Conservation (phyloP, 306 rosid species). For the Alnus rubra region DNA sequence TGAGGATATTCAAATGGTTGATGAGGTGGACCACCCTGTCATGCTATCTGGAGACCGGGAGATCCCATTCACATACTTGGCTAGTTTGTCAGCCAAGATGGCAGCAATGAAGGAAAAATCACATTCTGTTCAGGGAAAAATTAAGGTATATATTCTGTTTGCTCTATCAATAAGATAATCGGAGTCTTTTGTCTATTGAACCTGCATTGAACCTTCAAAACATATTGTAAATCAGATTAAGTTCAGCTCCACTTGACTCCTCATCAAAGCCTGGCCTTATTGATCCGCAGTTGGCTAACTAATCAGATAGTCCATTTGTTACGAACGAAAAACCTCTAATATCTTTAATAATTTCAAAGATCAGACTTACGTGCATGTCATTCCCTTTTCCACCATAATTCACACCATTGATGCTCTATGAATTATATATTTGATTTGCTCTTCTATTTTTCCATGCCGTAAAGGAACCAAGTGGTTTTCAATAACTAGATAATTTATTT, state of each 20-base stretch:
- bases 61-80: conserved; percentile 76
- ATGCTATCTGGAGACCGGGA: conserved; percentile 53
- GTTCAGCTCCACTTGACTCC: conserved; percentile 10
- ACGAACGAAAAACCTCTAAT: not conserved
- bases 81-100: conserved; percentile 88
- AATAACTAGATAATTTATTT: not conserved
- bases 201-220: conserved; percentile 9
- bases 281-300: not conserved
- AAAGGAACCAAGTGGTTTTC: conserved; percentile 1
- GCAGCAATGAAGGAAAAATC: conserved; percentile 48
- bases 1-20: conserved; percentile 41
- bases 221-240: conserved; percentile 9
- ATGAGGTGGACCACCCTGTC: conserved; percentile 44
- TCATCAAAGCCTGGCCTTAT: not conserved
- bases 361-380: not conserved
- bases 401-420: not conserved
- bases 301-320: not conserved
- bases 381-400: not conserved
- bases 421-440: not conserved
- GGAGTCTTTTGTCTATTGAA: conserved; percentile 14
- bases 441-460: not conserved
- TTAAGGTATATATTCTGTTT: conserved; percentile 58
- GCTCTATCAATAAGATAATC: conserved; percentile 24
- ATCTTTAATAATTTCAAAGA: not conserved
- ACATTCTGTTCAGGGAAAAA: conserved; percentile 60